Evolutionary conservation across 2,329 filamentous ascomycete genomes (phyloP), one percentile per base, ranked within the genome.

Genomic region (Aureobasidium melanogenum): DNA sequence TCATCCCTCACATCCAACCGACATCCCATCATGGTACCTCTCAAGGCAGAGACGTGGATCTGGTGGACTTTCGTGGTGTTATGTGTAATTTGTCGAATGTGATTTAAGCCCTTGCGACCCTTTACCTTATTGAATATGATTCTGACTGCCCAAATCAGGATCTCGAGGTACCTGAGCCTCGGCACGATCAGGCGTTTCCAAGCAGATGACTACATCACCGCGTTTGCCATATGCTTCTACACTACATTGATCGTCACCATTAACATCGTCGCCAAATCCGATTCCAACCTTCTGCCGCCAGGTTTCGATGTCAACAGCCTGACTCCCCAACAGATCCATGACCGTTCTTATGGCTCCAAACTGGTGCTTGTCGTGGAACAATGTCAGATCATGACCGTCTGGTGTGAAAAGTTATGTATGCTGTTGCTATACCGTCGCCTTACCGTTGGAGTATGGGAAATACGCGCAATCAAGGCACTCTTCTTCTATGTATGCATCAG

Each of bases 171-270:
- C 22, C 71, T 79, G 38, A 71, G 76, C 10, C 73, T 84, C 32
- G 75, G 79, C 17, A 76, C 78, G 41, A 71, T 77, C 65, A 74
- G 71, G 44, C 73, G 73, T 7, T 76, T 83, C n/a, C 79, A 82
- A 66, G 66, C 78, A 28, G 83, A 85, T 65, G 83, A 86, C 67
- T 84, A 78, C 66, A 71, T 82, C 26, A 85, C 85, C 81, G 44
- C 80, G 9, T 73, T 83, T 60, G 77, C 79, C 8, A 71, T 80
- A 63, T 73, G 72, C 14, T 72, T 72, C 51, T 80, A 84, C 62
- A 81, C 79, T 34, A 73, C 74, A 5, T 73, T 82, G 22, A 75
- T 85, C 34, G 74, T 76, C 14, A 72, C 74, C n/a, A 73, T 77
- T 64, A 79, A 79, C 64, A 72, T 73, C 47, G 76, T 77, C 60